Evolutionary conservation across 148 eudicot species (phyloP), one percentile per base, ranked within the genome.

Genomic region (Pharnaceum exiguum): DNA sequence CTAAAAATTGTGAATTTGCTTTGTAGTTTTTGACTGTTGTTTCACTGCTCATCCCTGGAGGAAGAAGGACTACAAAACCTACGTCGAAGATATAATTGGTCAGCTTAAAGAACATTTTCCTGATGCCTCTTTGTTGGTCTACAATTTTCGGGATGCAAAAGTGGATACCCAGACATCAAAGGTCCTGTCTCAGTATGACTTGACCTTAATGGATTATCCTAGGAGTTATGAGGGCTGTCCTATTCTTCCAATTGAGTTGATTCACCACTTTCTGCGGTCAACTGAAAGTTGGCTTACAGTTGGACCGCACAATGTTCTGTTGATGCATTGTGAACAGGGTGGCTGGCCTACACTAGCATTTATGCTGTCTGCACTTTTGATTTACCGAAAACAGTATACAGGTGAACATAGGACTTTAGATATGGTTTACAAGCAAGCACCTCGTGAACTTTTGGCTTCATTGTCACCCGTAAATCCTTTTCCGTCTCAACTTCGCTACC

Each of bases 301-400:
- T 28, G 87, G 86, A 46, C 77, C 74, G 11, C 82, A 87, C 28
- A 90, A 90, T 75, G 74, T 90, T 39, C 79, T 90, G 39, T 53
- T 90, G 48, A 80, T 90, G 93, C 95, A 90, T 58, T 90, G 97
- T 73, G 97, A 90, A 55, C 70, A 69, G 10, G 97, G 97, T 61
- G 95, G 87, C 62, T 90, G 97, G 95, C 89, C 95, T 10, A 93
- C 85, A 67, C 77, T 90, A 59, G 93, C 93, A 46, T 90, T 87
- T 74, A 87, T 87, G 87, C 71, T 90, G 59, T 80, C 97, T 68
- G 87, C 89, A 15, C 75, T 87, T 51, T 61, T 90, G 59, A 79
- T 90, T 30, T 90, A 84, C 61, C 66, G 90, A 59, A 84, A 82
- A 56, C 85, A 77, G 19, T 87, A 82, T 46, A 59, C 76, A 19